Evolutionary conservation across 495 filamentous ascomycete species (phyloP), one percentile per base, ranked within the genome.

Genomic region (Penicillium steckii): DNA sequence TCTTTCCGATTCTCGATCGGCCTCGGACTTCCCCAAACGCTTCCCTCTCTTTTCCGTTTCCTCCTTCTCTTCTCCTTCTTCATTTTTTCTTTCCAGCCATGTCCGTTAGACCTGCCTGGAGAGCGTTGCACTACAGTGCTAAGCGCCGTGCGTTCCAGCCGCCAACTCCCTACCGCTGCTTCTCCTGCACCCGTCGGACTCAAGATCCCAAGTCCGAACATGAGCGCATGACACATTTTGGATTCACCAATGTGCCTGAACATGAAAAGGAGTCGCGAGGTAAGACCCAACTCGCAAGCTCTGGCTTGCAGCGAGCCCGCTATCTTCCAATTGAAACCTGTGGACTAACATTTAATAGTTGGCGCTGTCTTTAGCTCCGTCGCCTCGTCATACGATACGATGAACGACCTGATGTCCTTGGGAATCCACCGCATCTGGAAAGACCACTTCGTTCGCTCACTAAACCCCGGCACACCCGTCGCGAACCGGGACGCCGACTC

Each of bases 401-500:
- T 98, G 94, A 98, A 98, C 80, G 94, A 98, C 70, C 82, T 97
- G 44, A 97, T 98, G 94, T 97, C 92, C 35, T 84, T 97, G 22
- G 91, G 91, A 29, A 91, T 95, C 74, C 94, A 98, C 72, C 89
- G 94, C 13, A 76, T 97, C 43, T 98, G 94, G 94, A 98, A 98
- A 81, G 94, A 97, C 72, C 83, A 95, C 73, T 98, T 97, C 70
- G 94, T 97, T 33, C 85, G 91, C 49, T 86, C 86, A 19, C 80
- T 98, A 10, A 90, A 96, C 74, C 94, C 95, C 1, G 94, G 94
- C 55, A 81, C 83, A 43, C 78, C 77, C 42, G 46, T 70, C 66
- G 54, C 53, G 70, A 17, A 79, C 70, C 56, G 53, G 47, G 60
- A 64, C 48, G 42, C 32, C 57, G 27, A 55, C 60, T 37, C 49